phyloP scores from a whole-genome alignment of 129 eudicot species.

The Tagetes erecta region DNA sequence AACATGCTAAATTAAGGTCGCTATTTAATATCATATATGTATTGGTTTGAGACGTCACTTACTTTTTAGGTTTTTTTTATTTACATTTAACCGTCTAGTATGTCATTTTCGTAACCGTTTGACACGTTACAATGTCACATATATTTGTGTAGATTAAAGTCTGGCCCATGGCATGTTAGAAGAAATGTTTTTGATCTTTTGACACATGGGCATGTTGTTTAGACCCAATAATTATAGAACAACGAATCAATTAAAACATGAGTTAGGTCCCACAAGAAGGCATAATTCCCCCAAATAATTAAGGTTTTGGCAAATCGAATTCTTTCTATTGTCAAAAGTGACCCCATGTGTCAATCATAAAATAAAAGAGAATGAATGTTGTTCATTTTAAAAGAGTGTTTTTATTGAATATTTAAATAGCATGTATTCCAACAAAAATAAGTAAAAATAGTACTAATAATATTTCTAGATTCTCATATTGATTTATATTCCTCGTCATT shows the following conservation, averaged over 20 bases:
- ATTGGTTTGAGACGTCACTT: no score
- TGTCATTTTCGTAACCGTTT: background rate
- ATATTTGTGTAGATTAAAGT: background rate
- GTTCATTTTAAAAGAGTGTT: background rate
- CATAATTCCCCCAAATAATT: constrained; percentile 21
- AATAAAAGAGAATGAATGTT: constrained; percentile 28
- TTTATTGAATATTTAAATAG: background rate
- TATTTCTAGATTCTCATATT: no score
- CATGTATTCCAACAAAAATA: background rate
- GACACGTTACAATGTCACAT: background rate
- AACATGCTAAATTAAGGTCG: no score
- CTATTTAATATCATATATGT: no score
- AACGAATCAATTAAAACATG: constrained; percentile 29
- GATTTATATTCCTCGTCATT: no score
- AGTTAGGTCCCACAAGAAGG: constrained; percentile 24
- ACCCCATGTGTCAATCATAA: constrained; percentile 29
- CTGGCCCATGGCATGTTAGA: background rate
- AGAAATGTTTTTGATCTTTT: constrained; percentile 14
- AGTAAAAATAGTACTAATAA: background rate
- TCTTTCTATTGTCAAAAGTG: constrained; percentile 24
- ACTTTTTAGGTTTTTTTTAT: no score
- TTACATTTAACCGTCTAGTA: background rate
- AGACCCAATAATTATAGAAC: constrained; percentile 30
- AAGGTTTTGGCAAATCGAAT: constrained; percentile 29
- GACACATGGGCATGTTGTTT: constrained; percentile 26